phyloP scores from a whole-genome alignment of 176 grass and related monocot species.

The Elymus sibiricus region DNA sequence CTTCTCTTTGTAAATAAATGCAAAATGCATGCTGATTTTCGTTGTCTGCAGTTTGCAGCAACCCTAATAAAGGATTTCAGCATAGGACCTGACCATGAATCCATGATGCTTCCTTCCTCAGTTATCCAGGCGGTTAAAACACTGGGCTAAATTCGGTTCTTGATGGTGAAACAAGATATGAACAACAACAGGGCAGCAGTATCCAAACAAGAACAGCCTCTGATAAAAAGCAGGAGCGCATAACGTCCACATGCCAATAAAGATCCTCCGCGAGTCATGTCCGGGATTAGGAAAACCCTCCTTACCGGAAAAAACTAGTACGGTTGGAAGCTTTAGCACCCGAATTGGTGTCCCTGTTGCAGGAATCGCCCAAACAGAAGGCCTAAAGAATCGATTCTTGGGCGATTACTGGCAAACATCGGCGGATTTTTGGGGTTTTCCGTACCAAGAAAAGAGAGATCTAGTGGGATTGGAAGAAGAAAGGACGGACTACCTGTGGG shows the following conservation, averaged over 20 bases:
- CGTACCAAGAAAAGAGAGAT: neutral
- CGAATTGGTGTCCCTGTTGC: neutral
- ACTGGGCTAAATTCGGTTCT: neutral
- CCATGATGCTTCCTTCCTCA: neutral
- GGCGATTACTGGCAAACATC: neutral
- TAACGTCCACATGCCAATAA: neutral
- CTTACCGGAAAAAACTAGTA: neutral
- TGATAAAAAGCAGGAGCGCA: neutral
- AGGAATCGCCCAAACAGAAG: neutral
- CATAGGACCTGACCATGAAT: neutral
- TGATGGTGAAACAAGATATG: neutral
- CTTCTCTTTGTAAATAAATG: neutral
- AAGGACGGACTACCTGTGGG: constrained; percentile 10
- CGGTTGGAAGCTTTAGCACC: neutral
- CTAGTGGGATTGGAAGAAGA: neutral
- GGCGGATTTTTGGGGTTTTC: neutral
- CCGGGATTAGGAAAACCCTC: neutral
- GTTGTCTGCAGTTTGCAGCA: neutral
- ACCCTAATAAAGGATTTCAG: neutral
- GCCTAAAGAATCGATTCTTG: neutral
- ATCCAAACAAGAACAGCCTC: neutral
- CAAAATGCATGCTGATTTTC: neutral
- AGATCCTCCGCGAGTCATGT: neutral
- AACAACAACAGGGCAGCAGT: neutral
- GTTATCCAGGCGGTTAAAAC: neutral